Percentiles rank a stretch among this genome's conserved stretches.
phyloP scores from a whole-genome alignment of 1,139 yeast genomes.

The Blastobotrys indianensis region DNA sequence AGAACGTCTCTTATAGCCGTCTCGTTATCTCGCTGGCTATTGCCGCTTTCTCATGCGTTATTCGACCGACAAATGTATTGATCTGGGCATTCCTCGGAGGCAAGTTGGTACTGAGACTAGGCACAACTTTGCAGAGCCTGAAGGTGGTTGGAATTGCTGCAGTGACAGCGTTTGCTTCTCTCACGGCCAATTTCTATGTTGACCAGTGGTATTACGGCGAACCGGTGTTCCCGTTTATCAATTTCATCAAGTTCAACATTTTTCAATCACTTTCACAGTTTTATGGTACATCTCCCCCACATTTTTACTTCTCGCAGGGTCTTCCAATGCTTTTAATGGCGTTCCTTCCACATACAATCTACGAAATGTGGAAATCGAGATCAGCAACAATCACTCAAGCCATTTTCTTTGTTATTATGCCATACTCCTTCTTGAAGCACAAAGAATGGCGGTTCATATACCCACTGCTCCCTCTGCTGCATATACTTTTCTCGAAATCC shows the following conservation, averaged over 20 bases:
- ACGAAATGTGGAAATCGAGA: slow-evolving; percentile 36
- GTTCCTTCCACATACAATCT: slow-evolving; percentile 54
- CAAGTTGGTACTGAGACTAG: slow-evolving; percentile 25
- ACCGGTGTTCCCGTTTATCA: slow-evolving; percentile 56
- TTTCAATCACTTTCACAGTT: slow-evolving; percentile 67
- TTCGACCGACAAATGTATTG: slow-evolving; percentile 78
- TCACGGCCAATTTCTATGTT: slow-evolving; percentile 37
- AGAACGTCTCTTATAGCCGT: slow-evolving; percentile 10
- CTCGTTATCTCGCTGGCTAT: slow-evolving; percentile 22
- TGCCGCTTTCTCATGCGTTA: slow-evolving; percentile 37
- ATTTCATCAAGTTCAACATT: slow-evolving; percentile 72
- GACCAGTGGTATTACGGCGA: slow-evolving; percentile 60
- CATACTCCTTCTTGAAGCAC: slow-evolving; percentile 66
- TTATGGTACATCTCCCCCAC: slow-evolving; percentile 83
- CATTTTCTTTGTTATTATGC: slow-evolving; percentile 40
- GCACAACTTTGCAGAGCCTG: neutral
- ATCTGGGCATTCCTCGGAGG: slow-evolving; percentile 65
- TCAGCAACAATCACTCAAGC: slow-evolving; percentile 30
- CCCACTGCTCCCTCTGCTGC: slow-evolving; percentile 73
- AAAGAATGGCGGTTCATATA: slow-evolving; percentile 91
- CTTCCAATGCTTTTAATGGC: slow-evolving; percentile 68
- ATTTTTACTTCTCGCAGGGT: slow-evolving; percentile 78
- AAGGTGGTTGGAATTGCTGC: slow-evolving; percentile 23
- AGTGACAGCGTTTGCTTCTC: slow-evolving; percentile 27
- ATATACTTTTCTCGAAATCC: slow-evolving; percentile 28